Evolutionary conservation across 208 protist species (phyloP), one percentile per base, ranked within the genome.

Genomic region (Tetramitus jugosus): DNA sequence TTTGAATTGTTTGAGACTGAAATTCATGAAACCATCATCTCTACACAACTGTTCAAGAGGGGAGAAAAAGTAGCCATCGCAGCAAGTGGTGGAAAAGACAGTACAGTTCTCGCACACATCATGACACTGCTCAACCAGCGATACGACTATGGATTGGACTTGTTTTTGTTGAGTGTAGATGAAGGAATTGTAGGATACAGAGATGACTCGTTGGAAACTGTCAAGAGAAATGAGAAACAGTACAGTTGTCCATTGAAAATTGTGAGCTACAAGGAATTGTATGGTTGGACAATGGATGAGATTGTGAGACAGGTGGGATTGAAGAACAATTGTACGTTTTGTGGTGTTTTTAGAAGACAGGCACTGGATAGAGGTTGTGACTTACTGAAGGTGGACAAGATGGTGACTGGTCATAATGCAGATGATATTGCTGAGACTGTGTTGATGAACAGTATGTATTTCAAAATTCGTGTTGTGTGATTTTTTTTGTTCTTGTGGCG

Each of bases 341-440:
- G 97, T 83, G 97, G 97, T 72, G 94, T 98, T 52, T 96, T 99
- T 67, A 87, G 97, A 13, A 85, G 96, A 29, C 94, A 98, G 78
- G 94, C 95, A 4, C 88, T 99, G 0, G 94, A 98, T 80, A 84
- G 93, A 26, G 97, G 95, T 4, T 93, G 95, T 6, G 84, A 79
- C 7, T 76, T 94, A 29, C 78, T 95, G 3, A 83, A 85, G 3
- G 94, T 90, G 2, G 88, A 91, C 76, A 94, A 95, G 65, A 94
- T 99, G 60, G 96, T 91, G 0, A 98, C 95, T 1, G 97, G 97
- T 17, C 97, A 99, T 84, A 99, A 99, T 87, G 96, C 96, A 1
- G 96, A 99, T 79, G 97, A 99, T 81, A 87, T 93, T 49, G 97
- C 96, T 37, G 96, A 99, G 80, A 98, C 96, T 46, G 91, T 98